Conservation (phyloP, 768 basidiomycete species). For the Termitomyces sp. region DNA sequence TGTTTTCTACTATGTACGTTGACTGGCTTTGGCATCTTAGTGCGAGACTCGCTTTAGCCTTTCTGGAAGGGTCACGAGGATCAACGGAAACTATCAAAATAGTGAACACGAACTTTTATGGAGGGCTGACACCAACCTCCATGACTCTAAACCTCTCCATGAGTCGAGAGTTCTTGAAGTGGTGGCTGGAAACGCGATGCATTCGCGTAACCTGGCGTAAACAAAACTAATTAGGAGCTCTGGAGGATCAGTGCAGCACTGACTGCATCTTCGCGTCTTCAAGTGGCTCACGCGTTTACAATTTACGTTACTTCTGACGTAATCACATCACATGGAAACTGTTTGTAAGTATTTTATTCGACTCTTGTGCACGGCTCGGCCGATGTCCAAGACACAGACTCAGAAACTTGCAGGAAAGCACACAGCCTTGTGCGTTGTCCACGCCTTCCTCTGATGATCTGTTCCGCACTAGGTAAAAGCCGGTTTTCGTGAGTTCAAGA, state of each 20-base stretch:
- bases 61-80: conserved; percentile 11
- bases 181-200: neutral
- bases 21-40: conserved; percentile 1
- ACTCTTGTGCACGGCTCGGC: no score
- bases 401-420: conserved; percentile 29
- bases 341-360: neutral
- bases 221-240: neutral
- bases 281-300: neutral
- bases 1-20: neutral
- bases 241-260: conserved; percentile 1
- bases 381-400: no score
- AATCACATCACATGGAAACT: neutral
- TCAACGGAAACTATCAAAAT: neutral
- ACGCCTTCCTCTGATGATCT: conserved; percentile 31
- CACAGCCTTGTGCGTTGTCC: conserved; percentile 26
- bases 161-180: neutral
- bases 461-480: conserved; percentile 22
- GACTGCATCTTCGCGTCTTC: conserved; percentile 2
- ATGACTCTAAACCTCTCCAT: conserved; percentile 9
- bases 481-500: neutral
- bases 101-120: conserved; percentile 7
- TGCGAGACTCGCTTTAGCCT: conserved; percentile 14
- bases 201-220: neutral
- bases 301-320: neutral
- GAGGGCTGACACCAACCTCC: conserved; percentile 13